Evolutionary conservation across 345 rosid genomes (phyloP), one percentile per base, ranked within the genome.

Genomic region (Angophora floribunda): DNA sequence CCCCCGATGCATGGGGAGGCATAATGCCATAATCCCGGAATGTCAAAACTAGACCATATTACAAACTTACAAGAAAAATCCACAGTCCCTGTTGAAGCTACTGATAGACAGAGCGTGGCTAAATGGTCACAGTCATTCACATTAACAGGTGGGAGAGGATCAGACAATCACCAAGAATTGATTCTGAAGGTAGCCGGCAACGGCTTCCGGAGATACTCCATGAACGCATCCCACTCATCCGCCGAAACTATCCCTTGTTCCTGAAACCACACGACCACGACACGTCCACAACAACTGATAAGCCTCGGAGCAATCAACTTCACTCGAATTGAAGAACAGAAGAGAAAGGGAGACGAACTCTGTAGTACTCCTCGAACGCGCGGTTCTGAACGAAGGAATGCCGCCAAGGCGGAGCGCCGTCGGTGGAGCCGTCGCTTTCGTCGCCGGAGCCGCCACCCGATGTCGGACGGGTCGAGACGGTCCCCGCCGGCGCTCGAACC

Each of bases 151-250:
- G 84, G 84, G 49, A 75, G 4, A 75, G 84, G 49, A 75, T 75
- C 49, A 5, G 84, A 75, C 26, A 41, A 52, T 24, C 52, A 96
- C 99, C 96, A 95, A 61, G 99, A 95, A 89, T 98, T 96, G 90
- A 98, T 97, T 87, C 99, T 93, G 93, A 98, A 98, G 88, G 99
- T 98, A 86, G 99, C 95, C n/a, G 99, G 99, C 92, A 98, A 91
- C 7, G 99, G 98, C 52, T 94, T 96, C 13, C 96, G 95, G 87
- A 98, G 98, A 90, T 90, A 70, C 84, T 94, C 96, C 63, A 95
- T 90, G 88, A 98, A 96, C 44, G 91, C 88, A 86, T 95, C 96
- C 99, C 98, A 97, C 89, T 98, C 99, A 41, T 98, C 95, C 14
- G 93, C 86, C 15, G 92, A 85, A 89, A 97, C 97, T 63, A 97